Conservation (phyloP, 345 rosid genomes). For the Citrus australasica region DNA sequence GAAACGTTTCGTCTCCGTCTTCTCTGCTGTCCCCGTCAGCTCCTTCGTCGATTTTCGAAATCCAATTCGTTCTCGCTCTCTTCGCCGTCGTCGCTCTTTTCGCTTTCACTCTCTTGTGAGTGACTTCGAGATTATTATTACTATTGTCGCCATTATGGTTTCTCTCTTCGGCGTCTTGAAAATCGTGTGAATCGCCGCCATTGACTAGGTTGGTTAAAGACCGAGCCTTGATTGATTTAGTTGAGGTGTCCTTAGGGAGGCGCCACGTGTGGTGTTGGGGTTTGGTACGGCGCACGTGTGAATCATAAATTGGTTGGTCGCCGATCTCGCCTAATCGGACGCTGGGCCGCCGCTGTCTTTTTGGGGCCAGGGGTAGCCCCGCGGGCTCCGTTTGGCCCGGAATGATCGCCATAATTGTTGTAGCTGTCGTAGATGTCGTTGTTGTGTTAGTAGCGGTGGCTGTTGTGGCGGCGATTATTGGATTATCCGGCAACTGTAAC, state of each 20-base stretch:
- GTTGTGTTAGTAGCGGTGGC: not conserved
- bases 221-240: slow-evolving; percentile 53
- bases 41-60: slow-evolving; percentile 34
- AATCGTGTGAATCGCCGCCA: slow-evolving; percentile 35
- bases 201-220: slow-evolving; percentile 55
- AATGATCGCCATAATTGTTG: slow-evolving; percentile 11
- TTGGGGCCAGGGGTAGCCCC: slow-evolving; percentile 31
- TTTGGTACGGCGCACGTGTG: slow-evolving; percentile 45
- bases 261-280: slow-evolving; percentile 28
- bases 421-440: not conserved
- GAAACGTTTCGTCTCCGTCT: slow-evolving; percentile 33
- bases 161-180: slow-evolving; percentile 25
- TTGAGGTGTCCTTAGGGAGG: slow-evolving; percentile 30
- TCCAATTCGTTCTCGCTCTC: slow-evolving; percentile 51
- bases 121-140: slow-evolving; percentile 22
- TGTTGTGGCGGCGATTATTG: slow-evolving; percentile 8
- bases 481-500: slow-evolving; percentile 34
- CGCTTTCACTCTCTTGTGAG: slow-evolving; percentile 34
- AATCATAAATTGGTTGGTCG: slow-evolving; percentile 41
- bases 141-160: slow-evolving; percentile 26
- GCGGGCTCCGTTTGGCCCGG: slow-evolving; percentile 27
- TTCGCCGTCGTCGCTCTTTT: slow-evolving; percentile 35
- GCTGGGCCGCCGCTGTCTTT: slow-evolving; percentile 72
- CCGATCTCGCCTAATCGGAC: slow-evolving; percentile 78
- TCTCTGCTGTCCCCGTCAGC: slow-evolving; percentile 34